Base-by-base conservation (phyloP, 805 yeast species). In the Nakazawaea sp. region DNA sequence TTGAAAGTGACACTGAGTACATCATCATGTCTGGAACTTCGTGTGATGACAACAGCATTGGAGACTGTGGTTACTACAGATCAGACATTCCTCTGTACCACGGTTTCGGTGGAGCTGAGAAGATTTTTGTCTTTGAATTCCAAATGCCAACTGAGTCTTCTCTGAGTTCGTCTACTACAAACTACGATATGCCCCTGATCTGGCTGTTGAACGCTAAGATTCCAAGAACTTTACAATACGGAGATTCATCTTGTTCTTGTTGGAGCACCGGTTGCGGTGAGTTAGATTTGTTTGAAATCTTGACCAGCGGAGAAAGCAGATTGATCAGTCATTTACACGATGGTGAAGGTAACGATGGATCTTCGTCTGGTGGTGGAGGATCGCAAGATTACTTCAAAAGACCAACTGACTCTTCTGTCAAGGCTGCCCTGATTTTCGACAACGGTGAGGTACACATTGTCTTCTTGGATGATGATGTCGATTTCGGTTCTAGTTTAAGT, bases 211-310 rank as follows among this genome's bases (percentile, higher is more conserved):
- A 89, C 61, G 96, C 96, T 45, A 84, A 85, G 70, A 81, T 89
- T 56, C 96, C 98, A 65, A 86, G 98, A 73, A 89, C 97, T 49
- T 65, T 80, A 54, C 97, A 92, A 68, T 92, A 92, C 65, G 97
- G 97, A 60, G 67, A 68, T 43, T 58, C 79, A 18, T 58, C 73
- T 16, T 92, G 97, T 71, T 87, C 97, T 26, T 92, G 98, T 75
- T 92, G 98, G 98, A 52, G 74, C 37, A 72, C 95, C 38, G 97
- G 97, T 44, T 92, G 98, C 68, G 98, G 98, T 68, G 98, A 92
- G 71, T 70, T 92, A 53, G 98, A 92, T 65, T 70, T 88, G 53
- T 92, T 90, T 54, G 98, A 92, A 74, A 72, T 90, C 49, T 73
- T 92, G 50, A 66, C 78, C 44, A 48, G 82, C 25, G 96, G 96